Evolutionary conservation across 768 basidiomycete species (phyloP), one percentile per base, ranked within the genome.

Genomic region (Phanerochaete carnosa): DNA sequence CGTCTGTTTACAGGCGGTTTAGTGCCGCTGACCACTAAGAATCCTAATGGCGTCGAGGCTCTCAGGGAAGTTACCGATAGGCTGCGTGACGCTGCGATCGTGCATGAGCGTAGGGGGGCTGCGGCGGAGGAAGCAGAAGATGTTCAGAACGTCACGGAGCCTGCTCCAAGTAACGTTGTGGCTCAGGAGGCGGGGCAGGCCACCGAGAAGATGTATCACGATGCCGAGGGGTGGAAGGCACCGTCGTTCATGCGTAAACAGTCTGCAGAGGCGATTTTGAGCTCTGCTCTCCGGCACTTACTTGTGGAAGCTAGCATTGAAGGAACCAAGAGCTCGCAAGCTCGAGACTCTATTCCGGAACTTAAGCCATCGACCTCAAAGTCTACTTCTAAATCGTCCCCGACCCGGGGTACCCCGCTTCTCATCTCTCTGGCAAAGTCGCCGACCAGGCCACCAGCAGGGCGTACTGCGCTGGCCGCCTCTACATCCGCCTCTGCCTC

Each of bases 231-330:
- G 1, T 55, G 54, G 54, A 55, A 28, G 54, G 22, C 33, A 23
- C 54, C 54, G 23, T 39, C 54, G 9, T 55, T 55, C 54, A 55
- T 55, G 54, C 54, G 54, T 22, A 39, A 37, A 23, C 54, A 39
- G 35, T 25, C 54, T 26, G 35, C 33, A 11, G 9, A 9, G 28
- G 47, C 47, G 8, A 19, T 43, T 4, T 19, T 43, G 8, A 19
- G 19, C 4, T 43, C 39, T 43, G 8, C 8, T 4, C 39, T 19
- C 39, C 39, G 4, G 39, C 39, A 19, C 19, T 9, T 19, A 19
- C 19, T 9, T 19, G 39, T 19, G 4, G 16, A 19, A 43, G 39
- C 39, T 13, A 13, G 33, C n/a, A n/a, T n/a, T 35, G 33, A 35
- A 35, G 33, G 33, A n/a, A n/a, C 33, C 7, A 35, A 35, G 33